A percentile compares a stretch with the other conserved stretches of the same genome.
phyloP scores from a whole-genome alignment of 129 eudicot species.

The Pseudognaphalium luteoalbum region DNA sequence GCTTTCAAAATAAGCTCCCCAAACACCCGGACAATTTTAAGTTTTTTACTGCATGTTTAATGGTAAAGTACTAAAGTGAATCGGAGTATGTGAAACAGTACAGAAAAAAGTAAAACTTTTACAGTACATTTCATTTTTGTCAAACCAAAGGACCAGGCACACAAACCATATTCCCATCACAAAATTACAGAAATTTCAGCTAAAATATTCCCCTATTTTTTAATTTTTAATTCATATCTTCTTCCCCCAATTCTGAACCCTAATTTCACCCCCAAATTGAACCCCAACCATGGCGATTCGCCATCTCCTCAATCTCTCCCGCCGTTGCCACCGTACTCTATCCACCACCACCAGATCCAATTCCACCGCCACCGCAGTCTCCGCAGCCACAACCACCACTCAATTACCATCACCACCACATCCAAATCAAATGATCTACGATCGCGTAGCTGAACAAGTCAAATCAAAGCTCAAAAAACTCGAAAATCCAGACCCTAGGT shows the following conservation, averaged over 20 bases:
- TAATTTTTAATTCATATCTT: background rate
- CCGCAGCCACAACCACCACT: slow-evolving; percentile 22
- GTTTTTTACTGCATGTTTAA: too few relatives aligned
- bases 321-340: slow-evolving; percentile 48
- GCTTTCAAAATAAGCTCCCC: too few relatives aligned
- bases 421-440: slow-evolving; percentile 74
- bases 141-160: background rate
- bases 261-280: background rate
- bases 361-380: slow-evolving; percentile 35
- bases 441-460: slow-evolving; percentile 62
- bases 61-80: too few relatives aligned
- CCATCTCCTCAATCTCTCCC: slow-evolving; percentile 62
- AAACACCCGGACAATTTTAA: too few relatives aligned
- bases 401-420: slow-evolving; percentile 56
- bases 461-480: slow-evolving; percentile 61
- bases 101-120: too few relatives aligned
- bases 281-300: slow-evolving; percentile 67
- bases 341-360: slow-evolving; percentile 42
- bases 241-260: slow-evolving; percentile 13
- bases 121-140: too few relatives aligned
- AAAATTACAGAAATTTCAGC: background rate
- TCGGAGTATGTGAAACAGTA: too few relatives aligned
- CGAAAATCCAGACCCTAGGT: slow-evolving; percentile 63
- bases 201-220: background rate
- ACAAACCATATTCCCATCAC: background rate